Evolutionary conservation across 352 stramenopile genomes (phyloP), one percentile per base, ranked within the genome.

Genomic region (Pythium scleroteichum): DNA sequence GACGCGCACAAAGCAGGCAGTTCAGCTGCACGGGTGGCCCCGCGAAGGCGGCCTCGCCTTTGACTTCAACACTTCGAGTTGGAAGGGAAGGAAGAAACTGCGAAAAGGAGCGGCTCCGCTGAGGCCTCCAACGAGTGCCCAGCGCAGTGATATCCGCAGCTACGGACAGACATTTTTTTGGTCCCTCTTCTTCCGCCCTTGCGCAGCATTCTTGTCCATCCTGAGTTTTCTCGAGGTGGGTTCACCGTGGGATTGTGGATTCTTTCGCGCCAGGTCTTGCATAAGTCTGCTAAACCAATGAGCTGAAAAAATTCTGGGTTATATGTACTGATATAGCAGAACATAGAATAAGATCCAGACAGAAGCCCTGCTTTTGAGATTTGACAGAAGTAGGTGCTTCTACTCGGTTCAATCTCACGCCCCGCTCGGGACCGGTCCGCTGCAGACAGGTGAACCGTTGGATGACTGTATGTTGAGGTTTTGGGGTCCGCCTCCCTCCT

Each of bases 391-490:
- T 46, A 29, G 50, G 50, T 58, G 33, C 14, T 8, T n/a, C 14
- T 4, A 44, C 4, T 44, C 38, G 44, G 44, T 51, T 51, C 44
- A 51, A 33, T 51, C 5, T 44, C 17, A 20, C 20, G 45, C 16
- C 20, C 9, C 23, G 51, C 45, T 17, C 45, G 19, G 53, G 42
- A 52, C 40, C 53, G 53, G 53, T 54, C 29, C 26, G 24, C 46
- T 16, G 22, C 4, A 5, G 38, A 1, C 9, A 48, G 20, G 44
- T 47, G 55, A 62, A 62, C 55, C 55, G 55, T 62, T 62, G 55
- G 55, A 62, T 62, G 55, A 62, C 55, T 54, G 32, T 29, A 60
- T 60, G 53, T 60, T 60, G 53, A 60, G 53, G 40, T 60, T 60
- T 60, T 49, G 50, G 39, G 53, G 52, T 59, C 52, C 35, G 33